These are phyloP conservation scores for Aspergillus nanangensis DNA, from an alignment of 495 filamentous ascomycete genomes.

Conservation along the genomic window DNA sequence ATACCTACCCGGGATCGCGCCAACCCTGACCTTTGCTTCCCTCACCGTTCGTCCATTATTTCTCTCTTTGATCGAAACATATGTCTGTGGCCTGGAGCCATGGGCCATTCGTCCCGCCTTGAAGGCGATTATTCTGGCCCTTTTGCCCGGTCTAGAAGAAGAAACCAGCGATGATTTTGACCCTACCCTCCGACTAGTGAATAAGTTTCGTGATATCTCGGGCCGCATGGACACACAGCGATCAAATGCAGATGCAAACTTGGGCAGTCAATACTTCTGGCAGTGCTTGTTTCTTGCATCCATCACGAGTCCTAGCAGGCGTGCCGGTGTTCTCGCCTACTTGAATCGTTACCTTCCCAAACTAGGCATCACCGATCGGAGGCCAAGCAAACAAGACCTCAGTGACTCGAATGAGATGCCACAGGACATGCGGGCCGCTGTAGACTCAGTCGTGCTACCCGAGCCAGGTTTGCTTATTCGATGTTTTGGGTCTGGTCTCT, in stretches of 20 bases:
- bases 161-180: conserved; percentile 97
- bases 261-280: conserved; percentile 89
- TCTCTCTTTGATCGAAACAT: conserved; percentile 75
- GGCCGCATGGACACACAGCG: conserved; percentile 40
- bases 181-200: conserved; percentile 70
- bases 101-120: conserved; percentile 75
- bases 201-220: conserved; percentile 69
- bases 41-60: conserved; percentile 81
- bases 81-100: conserved; percentile 67
- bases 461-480: conserved; percentile 88
- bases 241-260: conserved; percentile 45
- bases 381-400: conserved; percentile 25
- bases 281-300: conserved; percentile 93
- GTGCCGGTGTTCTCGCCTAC: conserved; percentile 84
- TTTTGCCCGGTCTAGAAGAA: conserved; percentile 90
- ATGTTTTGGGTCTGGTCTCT: conserved; percentile 85
- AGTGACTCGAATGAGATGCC: conserved; percentile 19
- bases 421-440: conserved; percentile 36
- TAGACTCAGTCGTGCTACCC: conserved; percentile 78
- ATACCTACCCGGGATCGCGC: conserved; percentile 84
- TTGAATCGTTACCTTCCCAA: conserved; percentile 74
- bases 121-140: conserved; percentile 78
- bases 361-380: conserved; percentile 46
- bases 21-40: conserved; percentile 89
- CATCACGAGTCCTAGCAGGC: conserved; percentile 79